Conservation (phyloP, 495 filamentous ascomycete species). For the Neurospora intermedia region DNA sequence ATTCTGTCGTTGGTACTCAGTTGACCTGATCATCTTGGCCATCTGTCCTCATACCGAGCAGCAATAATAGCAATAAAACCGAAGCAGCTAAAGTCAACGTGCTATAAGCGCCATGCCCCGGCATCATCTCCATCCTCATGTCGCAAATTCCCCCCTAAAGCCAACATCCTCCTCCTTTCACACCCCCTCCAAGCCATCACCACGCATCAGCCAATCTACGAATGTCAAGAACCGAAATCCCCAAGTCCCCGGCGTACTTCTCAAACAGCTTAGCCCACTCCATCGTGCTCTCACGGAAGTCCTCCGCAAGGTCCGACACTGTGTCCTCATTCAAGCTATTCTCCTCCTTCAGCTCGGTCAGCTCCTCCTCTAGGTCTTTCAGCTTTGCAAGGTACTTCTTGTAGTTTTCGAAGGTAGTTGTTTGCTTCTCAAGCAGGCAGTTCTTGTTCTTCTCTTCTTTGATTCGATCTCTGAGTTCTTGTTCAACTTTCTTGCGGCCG, state of each 20-base stretch:
- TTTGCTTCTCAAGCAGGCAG: neutral
- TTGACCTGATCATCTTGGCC: neutral
- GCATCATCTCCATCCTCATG: neutral
- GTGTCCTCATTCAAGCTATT: neutral
- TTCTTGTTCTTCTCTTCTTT: neutral
- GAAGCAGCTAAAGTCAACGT: neutral
- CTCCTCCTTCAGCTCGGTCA: neutral
- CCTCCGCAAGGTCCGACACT: neutral
- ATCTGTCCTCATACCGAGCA: neutral
- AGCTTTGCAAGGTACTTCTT: neutral
- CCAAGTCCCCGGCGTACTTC: neutral
- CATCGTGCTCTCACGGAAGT: neutral
- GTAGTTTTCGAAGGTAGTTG: neutral
- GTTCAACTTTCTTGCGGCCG: neutral
- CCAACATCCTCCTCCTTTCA: neutral
- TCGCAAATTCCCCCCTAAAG: neutral
- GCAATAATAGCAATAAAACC: neutral
- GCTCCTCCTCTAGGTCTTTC: neutral
- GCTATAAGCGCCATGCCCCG: neutral
- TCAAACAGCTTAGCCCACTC: neutral
- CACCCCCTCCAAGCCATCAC: neutral
- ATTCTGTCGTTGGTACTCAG: neutral
- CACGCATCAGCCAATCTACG: neutral
- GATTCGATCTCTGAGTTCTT: neutral
- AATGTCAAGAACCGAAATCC: neutral